phyloP scores from a whole-genome alignment of 495 filamentous ascomycete species.

The Aspergillus carlsbadensis region DNA sequence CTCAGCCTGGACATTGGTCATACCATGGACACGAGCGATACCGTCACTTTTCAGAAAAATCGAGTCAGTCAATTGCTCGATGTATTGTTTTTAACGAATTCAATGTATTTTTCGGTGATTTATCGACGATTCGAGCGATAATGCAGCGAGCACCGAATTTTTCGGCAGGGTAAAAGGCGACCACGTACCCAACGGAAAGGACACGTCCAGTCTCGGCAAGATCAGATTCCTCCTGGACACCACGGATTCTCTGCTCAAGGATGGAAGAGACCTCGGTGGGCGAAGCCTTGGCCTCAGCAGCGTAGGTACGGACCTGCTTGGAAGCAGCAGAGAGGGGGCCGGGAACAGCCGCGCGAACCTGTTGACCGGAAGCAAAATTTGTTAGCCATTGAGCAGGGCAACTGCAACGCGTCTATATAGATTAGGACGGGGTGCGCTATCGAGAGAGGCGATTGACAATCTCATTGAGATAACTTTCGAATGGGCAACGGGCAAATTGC shows the following conservation, averaged over 20 bases:
- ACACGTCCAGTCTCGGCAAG: conserved; percentile 99
- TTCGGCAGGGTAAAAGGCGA: conserved; percentile 20
- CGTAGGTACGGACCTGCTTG: conserved; percentile 85
- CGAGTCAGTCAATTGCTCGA: conserved; percentile 17
- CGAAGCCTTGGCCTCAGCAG: conserved; percentile 87
- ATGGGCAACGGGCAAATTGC: conserved; percentile 31
- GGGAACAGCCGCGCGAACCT: conserved; percentile 87
- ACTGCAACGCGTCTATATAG: conserved; percentile 33
- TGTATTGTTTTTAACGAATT: conserved; percentile 23
- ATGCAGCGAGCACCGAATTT: conserved; percentile 37
- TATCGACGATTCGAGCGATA: conserved; percentile 13
- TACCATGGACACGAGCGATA: conserved; percentile 99
- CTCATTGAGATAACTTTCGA: conserved; percentile 42
- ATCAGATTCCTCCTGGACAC: conserved; percentile 92
- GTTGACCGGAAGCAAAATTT: conserved; percentile 44
- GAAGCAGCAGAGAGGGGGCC: conserved; percentile 66
- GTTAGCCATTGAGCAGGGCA: conserved; percentile 33
- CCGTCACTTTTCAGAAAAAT: conserved; percentile 72
- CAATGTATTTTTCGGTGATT: not conserved
- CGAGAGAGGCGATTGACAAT: conserved; percentile 30
- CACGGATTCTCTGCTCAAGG: conserved; percentile 97
- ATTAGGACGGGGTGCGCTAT: conserved; percentile 24
- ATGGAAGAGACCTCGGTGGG: conserved; percentile 99
- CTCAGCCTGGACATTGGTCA: conserved; percentile 99
- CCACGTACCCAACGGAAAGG: conserved; percentile 95